Base-by-base conservation (phyloP, 176 grass and related monocot genomes). In the Panicum miliaceum region DNA sequence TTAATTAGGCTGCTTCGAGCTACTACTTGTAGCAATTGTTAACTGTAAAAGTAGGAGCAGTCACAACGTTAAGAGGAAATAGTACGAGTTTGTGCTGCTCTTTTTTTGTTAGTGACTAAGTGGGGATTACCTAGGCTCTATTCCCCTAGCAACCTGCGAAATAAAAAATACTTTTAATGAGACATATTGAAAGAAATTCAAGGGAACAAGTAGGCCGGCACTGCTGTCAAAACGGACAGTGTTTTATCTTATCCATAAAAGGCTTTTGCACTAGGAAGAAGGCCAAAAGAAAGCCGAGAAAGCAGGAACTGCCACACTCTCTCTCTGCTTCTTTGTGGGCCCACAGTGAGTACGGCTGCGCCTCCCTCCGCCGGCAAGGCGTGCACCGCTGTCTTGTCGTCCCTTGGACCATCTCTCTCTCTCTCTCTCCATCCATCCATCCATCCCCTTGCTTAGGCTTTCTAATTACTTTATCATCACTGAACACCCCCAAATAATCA, bases 321-420 rank as follows among this genome's bases (percentile, higher is more conserved):
- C n/a, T 37, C 27, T 43, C 46, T 51, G n/a, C 42, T 48, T 6
- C 23, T 37, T 12, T 64, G 25, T 12, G 27, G 89, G 84, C 25
- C 84, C 81, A 75, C 1, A 38, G 61, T 6, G 45, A 42, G 89
- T 87, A 90, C 84, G 84, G 80, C 35, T 90, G 89, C 84, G 60
- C 84, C 84, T 90, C 84, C 12, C 62, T 69, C 40, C 81, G 37
- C 84, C 74, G 89, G 81, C 89, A 87, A 87, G 35, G 84, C 84
- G 89, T 90, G 89, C 84, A 3, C 75, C 51, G 27, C 23, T 90
- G 89, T 87, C 84, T 80, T 80, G 89, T 90, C 84, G 84, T 87
- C 89, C 47, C 75, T 87, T 50, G 60, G 80, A 84, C 80, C 73
- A 73, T 73, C 54, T 65, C 48, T 50, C 47, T 48, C 46, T 50